These are phyloP conservation scores for Aspergillus sp. DNA, from an alignment of 2,329 filamentous ascomycete genomes.

Conservation along the genomic window DNA sequence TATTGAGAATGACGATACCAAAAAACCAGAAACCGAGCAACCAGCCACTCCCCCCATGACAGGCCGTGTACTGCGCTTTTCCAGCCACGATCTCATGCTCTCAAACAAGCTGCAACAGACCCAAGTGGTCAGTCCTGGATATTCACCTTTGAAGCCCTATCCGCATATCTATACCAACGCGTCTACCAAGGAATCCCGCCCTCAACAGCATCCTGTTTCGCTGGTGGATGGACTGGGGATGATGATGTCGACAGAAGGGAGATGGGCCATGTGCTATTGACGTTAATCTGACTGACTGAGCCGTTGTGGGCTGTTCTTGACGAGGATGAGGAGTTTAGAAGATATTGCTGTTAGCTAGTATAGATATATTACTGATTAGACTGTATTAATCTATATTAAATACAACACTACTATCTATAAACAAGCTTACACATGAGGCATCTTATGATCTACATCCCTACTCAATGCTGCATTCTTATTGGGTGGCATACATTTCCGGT, in stretches of 20 bases:
- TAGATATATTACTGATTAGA: too few species aligned
- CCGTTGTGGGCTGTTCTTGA: not conserved
- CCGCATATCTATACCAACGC: not conserved
- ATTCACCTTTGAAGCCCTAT: not conserved
- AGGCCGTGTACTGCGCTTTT: not conserved
- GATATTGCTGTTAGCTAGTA: not conserved
- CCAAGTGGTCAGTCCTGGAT: not conserved
- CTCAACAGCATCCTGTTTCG: too few species aligned
- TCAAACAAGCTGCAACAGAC: not conserved
- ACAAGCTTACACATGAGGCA: too few species aligned
- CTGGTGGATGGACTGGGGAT: too few species aligned
- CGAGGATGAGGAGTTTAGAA: not conserved
- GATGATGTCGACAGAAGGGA: too few species aligned
- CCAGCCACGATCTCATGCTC: not conserved
- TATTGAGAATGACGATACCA: constrained; percentile 3
- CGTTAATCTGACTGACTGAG: not conserved
- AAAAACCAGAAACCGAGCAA: too few species aligned
- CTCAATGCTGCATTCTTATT: too few species aligned
- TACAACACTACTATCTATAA: too few species aligned
- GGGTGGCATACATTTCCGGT: too few species aligned
- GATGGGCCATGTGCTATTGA: not conserved
- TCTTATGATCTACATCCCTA: too few species aligned
- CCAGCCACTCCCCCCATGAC: not conserved
- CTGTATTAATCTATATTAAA: too few species aligned
- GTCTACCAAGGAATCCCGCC: not conserved